Percentiles rank a stretch among this genome's conserved stretches.
Evolutionary conservation across 2,329 filamentous ascomycete genomes (phyloP).

Genomic region (Zymoseptoria crescenta): DNA sequence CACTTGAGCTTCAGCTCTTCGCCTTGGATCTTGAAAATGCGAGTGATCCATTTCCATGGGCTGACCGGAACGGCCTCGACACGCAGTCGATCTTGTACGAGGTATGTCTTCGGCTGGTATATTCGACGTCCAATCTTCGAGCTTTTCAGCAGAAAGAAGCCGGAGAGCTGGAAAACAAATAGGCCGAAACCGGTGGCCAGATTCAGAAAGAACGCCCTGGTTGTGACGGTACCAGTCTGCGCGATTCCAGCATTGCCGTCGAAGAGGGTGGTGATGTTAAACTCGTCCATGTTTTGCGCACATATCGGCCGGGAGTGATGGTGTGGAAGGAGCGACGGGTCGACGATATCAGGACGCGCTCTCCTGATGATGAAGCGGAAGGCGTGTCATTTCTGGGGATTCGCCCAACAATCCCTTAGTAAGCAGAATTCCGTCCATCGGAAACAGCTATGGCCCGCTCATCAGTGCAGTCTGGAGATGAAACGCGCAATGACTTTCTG

Average conservation of each 20-base stretch:
- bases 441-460: not conserved
- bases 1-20: slow-evolving; percentile 10
- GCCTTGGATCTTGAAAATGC: slow-evolving; percentile 9
- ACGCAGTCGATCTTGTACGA: slow-evolving; percentile 10
- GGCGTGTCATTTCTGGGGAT: not conserved
- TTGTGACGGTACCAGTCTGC: slow-evolving; percentile 13
- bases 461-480: not conserved
- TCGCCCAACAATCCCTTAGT: not conserved
- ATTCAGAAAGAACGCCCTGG: slow-evolving; percentile 13
- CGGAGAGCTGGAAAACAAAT: slow-evolving; percentile 8
- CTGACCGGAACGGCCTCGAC: slow-evolving; percentile 7
- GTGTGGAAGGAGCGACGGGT: not conserved
- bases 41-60: slow-evolving; percentile 6
- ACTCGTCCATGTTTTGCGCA: not conserved
- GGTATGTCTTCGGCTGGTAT: slow-evolving; percentile 11
- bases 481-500: not conserved
- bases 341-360: not conserved
- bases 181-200: slow-evolving; percentile 10
- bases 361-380: not conserved
- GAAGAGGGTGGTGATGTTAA: not conserved
- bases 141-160: slow-evolving; percentile 9
- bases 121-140: slow-evolving; percentile 7
- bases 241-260: slow-evolving; percentile 2
- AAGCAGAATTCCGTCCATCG: not conserved
- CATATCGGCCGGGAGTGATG: not conserved